Evolutionary conservation across 768 basidiomycete genomes (phyloP).

Genomic region (Daedaleopsis nitida): DNA sequence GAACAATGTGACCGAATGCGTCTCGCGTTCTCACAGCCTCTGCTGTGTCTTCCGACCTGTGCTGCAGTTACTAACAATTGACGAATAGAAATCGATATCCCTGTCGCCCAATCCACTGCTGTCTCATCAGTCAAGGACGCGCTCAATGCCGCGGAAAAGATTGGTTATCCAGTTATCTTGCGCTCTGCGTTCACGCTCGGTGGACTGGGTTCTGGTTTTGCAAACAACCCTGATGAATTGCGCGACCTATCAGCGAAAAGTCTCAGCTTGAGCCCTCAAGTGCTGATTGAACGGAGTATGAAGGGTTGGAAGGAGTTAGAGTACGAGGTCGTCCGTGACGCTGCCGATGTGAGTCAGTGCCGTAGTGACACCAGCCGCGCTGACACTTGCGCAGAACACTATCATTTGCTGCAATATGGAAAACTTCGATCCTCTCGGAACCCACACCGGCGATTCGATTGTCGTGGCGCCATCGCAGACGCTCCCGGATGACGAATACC

Average conservation of each 20-base stretch:
- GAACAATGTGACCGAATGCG: too few relatives aligned
- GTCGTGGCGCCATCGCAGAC: slow-evolving; percentile 99
- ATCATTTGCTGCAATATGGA: slow-evolving; percentile 99
- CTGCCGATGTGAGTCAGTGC: slow-evolving; percentile 76
- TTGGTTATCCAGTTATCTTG: slow-evolving; percentile 97
- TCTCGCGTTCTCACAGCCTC: not conserved
- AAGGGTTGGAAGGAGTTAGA: slow-evolving; percentile 99
- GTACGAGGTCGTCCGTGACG: slow-evolving; percentile 98
- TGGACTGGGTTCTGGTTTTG: slow-evolving; percentile 97
- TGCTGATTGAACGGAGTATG: slow-evolving; percentile 96
- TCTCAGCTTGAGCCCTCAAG: slow-evolving; percentile 89
- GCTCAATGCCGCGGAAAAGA: slow-evolving; percentile 84
- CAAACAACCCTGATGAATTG: slow-evolving; percentile 91
- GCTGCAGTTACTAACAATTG: not conserved
- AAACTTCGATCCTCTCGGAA: slow-evolving; percentile 99
- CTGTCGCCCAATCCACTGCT: slow-evolving; percentile 93
- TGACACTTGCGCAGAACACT: slow-evolving; percentile 67
- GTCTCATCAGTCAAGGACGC: slow-evolving; percentile 96
- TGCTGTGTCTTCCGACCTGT: too few relatives aligned
- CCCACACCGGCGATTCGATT: slow-evolving; percentile 98
- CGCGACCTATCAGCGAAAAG: slow-evolving; percentile 92
- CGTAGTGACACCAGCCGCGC: not conserved
- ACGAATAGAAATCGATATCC: slow-evolving; percentile 90
- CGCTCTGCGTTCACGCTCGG: slow-evolving; percentile 97
- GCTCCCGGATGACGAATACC: slow-evolving; percentile 95